These are phyloP conservation scores for Wickerhamomyces subpelliculosus DNA, from an alignment of 805 yeast genomes.

Conservation along the genomic window DNA sequence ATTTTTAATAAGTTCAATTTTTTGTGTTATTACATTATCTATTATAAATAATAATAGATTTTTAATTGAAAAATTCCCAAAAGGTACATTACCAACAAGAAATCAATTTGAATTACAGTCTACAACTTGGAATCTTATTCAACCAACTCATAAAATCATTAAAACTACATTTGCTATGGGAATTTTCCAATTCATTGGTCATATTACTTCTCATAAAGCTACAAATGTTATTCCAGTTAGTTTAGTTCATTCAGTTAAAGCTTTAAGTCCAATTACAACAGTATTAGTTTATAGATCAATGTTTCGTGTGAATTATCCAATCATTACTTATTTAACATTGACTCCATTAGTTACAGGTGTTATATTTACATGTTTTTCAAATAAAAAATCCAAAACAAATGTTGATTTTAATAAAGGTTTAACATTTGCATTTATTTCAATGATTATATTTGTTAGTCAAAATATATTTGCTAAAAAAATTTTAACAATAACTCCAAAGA, in stretches of 20 bases:
- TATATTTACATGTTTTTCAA: slow-evolving; percentile 64
- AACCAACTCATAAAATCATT: slow-evolving; percentile 47
- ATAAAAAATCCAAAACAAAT: slow-evolving; percentile 16
- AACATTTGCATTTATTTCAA: slow-evolving; percentile 32
- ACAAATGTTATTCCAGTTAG: slow-evolving; percentile 91
- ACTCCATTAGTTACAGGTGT: slow-evolving; percentile 80
- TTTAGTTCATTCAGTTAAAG: slow-evolving; percentile 88
- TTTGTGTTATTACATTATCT: slow-evolving; percentile 43
- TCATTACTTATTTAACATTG: slow-evolving; percentile 69
- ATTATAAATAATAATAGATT: slow-evolving; percentile 29
- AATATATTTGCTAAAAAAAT: slow-evolving; percentile 75
- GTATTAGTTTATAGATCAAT: slow-evolving; percentile 68
- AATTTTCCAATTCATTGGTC: slow-evolving; percentile 86
- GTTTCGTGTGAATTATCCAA: slow-evolving; percentile 50
- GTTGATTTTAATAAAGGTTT: slow-evolving; percentile 25
- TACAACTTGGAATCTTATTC: slow-evolving; percentile 35
- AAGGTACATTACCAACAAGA: slow-evolving; percentile 41
- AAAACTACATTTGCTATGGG: slow-evolving; percentile 90
- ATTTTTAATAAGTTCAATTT: slow-evolving; percentile 61
- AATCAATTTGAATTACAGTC: slow-evolving; percentile 23
- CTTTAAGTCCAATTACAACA: slow-evolving; percentile 83
- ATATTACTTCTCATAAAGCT: slow-evolving; percentile 87
- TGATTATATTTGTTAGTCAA: slow-evolving; percentile 65
- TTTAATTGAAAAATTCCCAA: slow-evolving; percentile 31
- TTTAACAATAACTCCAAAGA: slow-evolving; percentile 41